Evolutionary conservation across 257 asterid species (phyloP), one percentile per base, ranked within the genome.

Genomic region (Salvia splendens): DNA sequence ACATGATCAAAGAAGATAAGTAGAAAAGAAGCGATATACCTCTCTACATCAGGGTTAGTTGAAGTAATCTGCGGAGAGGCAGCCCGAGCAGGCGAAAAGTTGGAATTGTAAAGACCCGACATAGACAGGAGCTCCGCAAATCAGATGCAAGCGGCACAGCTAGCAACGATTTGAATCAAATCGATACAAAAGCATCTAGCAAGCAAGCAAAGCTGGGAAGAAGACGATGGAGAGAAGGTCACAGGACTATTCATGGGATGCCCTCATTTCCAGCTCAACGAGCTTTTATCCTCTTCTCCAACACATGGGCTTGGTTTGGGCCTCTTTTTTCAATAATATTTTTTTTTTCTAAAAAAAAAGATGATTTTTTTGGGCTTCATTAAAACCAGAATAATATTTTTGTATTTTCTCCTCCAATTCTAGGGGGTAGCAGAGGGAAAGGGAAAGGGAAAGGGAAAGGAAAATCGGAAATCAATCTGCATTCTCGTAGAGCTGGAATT

Each of bases 71-170:
- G 96, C 0, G 96, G 96, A 71, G 96, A 91, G 24, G 77, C 91
- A 70, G 95, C 87, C 79, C 98, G 83, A 20, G 98, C 95, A 58
- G 95, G 98, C 51, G 96, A 92, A 79, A 89, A 92, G 82, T 84
- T 85, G 50, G 88, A 75, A 69, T 85, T 87, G 80, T 89, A 92
- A 52, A 83, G 81, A 52, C 98, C 96, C 46, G 96, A 87, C 98
- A 92, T 92, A 60, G 67, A 67, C 73, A 15, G 35, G 2, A 61
- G 38, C 50, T 41, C 16, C 48, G 49, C 24, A 40, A 56, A 54
- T 40, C 73, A 69, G 79, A 77, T 58, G 51, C 42, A 38, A 41
- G 35, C 54, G 15, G 17, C 59, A 52, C 59, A 52, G 30, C 36
- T 52, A 41, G 47, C 43, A 15, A 8, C 6, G 64, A 43, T 42